Conservation (phyloP, 2,329 filamentous ascomycete genomes). For the Sclerotinia spermophila region DNA sequence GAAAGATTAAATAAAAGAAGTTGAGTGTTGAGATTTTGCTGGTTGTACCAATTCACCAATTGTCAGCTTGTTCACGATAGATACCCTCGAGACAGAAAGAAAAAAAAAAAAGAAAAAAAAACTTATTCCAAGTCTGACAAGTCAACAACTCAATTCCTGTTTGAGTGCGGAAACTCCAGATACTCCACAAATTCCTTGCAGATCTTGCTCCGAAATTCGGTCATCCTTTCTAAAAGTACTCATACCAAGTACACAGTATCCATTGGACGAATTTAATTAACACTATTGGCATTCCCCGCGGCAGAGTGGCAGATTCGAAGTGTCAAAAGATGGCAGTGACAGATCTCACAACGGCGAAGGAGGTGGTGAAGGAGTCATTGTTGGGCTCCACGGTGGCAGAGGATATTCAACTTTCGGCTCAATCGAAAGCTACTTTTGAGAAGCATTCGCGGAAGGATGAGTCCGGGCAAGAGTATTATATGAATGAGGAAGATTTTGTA, state of each 20-base stretch:
- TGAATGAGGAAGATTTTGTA: conserved; percentile 85
- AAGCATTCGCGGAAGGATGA: conserved; percentile 73
- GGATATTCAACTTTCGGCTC: conserved; percentile 62
- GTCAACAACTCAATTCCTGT: neutral
- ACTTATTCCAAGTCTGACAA: neutral
- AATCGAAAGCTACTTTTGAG: conserved; percentile 73
- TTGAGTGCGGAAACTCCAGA: neutral
- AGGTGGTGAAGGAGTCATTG: conserved; percentile 75
- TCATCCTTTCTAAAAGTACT: neutral
- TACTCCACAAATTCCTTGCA: conserved; percentile 8
- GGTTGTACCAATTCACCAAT: neutral
- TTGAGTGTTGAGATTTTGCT: neutral
- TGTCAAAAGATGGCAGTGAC: conserved; percentile 32
- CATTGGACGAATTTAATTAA: conserved; percentile 8
- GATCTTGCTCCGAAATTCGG: conserved; percentile 10
- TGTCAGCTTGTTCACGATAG: neutral
- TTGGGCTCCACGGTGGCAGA: conserved; percentile 54
- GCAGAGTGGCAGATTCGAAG: conserved; percentile 8
- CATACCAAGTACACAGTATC: conserved; percentile 1
- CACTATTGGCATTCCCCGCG: neutral
- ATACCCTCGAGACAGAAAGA: neutral
- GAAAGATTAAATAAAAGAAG: neutral
- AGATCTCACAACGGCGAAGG: conserved; percentile 39
- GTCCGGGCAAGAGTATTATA: conserved; percentile 70
- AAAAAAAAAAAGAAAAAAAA: neutral